Conservation (phyloP, 2,329 filamentous ascomycete species). For the Colletotrichum destructivum region DNA sequence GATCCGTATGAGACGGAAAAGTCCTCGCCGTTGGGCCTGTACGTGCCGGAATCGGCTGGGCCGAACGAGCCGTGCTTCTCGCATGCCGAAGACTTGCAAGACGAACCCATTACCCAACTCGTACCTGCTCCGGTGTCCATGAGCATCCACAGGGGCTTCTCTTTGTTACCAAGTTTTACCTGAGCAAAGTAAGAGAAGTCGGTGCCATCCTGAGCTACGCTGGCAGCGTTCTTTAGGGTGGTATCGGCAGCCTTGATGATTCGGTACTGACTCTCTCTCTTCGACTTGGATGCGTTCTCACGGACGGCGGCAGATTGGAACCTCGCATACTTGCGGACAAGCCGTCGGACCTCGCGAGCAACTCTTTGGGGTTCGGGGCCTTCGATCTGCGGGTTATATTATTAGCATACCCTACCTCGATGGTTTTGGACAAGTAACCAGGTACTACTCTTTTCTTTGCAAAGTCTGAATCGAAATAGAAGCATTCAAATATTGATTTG, state of each 20-base stretch:
- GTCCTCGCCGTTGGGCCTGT: conserved; percentile 63
- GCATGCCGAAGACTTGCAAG: conserved; percentile 79
- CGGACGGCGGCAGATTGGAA: conserved; percentile 45
- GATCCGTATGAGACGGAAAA: conserved; percentile 85
- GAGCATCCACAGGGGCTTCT: conserved; percentile 72
- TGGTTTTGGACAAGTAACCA: neutral
- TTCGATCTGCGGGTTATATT: conserved; percentile 48
- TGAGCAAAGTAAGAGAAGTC: conserved; percentile 77
- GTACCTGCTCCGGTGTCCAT: conserved; percentile 79
- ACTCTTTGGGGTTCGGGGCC: conserved; percentile 54
- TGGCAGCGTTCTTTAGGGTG: conserved; percentile 63
- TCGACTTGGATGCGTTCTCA: conserved; percentile 39
- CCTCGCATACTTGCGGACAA: conserved; percentile 58
- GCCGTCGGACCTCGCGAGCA: conserved; percentile 54
- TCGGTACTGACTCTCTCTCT: conserved; percentile 63
- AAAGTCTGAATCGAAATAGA: neutral
- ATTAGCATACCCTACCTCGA: neutral
- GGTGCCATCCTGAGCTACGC: conserved; percentile 75
- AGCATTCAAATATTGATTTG: neutral
- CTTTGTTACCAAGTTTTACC: conserved; percentile 68
- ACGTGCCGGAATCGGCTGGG: conserved; percentile 74
- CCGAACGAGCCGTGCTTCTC: conserved; percentile 79
- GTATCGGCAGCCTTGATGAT: conserved; percentile 64
- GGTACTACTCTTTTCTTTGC: neutral
- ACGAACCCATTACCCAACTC: conserved; percentile 86